These are phyloP conservation scores for Gleditsia sinensis DNA, from an alignment of 306 rosid species.

Conservation along the genomic window DNA sequence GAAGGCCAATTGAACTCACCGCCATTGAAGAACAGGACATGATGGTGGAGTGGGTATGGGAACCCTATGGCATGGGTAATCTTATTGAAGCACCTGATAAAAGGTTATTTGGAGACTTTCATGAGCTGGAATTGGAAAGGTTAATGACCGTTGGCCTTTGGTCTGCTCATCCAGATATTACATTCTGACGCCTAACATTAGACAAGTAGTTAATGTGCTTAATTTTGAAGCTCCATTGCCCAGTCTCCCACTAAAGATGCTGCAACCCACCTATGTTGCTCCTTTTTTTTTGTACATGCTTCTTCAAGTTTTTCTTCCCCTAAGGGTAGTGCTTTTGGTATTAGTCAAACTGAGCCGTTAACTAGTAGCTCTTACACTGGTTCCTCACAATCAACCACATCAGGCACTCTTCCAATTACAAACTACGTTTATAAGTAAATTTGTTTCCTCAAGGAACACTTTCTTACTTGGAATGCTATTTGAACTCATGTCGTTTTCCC, in stretches of 20 bases:
- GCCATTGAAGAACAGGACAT: not conserved
- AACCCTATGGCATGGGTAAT: not conserved
- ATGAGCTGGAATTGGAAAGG: not conserved
- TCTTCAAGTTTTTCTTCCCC: not conserved
- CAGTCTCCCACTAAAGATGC: not conserved
- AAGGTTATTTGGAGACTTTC: not conserved
- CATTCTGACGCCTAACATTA: not conserved
- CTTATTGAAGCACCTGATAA: not conserved
- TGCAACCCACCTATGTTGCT: not conserved
- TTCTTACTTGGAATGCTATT: not conserved
- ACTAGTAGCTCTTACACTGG: not conserved
- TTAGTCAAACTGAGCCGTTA: not conserved
- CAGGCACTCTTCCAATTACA: not conserved
- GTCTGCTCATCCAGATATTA: constrained; percentile 12
- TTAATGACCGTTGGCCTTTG: constrained; percentile 8
- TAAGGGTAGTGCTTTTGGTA: not conserved
- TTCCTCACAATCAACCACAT: not conserved
- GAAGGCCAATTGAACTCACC: not conserved
- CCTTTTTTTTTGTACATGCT: not conserved
- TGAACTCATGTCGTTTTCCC: not conserved
- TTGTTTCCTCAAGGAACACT: not conserved
- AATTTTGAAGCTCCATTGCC: constrained; percentile 15
- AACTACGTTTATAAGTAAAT: not conserved
- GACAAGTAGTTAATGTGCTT: constrained; percentile 8
- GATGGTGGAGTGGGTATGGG: constrained; percentile 20